A percentile compares a stretch with the other conserved stretches of the same genome.
phyloP scores from a whole-genome alignment of 1,284 basidiomycete genomes.

The Hymenochaete sp. region DNA sequence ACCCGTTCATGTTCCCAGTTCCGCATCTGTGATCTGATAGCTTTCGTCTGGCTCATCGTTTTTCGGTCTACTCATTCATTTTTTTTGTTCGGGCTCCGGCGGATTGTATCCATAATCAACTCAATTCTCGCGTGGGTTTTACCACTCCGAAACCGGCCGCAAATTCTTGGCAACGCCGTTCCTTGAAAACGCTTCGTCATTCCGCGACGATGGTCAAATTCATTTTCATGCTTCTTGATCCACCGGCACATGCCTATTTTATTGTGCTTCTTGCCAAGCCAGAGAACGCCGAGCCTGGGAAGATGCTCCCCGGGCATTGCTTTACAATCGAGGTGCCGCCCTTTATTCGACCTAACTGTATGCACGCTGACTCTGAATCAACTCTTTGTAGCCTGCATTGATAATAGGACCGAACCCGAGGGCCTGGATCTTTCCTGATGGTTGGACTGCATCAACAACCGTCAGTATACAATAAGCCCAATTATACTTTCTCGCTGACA shows the following conservation, averaged over 20 bases:
- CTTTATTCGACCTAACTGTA: background rate
- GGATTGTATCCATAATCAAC: too few relatives aligned
- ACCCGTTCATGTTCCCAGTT: too few relatives aligned
- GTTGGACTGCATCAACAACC: conserved; percentile 81
- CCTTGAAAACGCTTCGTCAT: too few relatives aligned
- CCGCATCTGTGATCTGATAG: background rate
- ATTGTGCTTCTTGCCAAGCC: too few relatives aligned
- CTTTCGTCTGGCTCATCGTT: background rate
- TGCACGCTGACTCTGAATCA: background rate
- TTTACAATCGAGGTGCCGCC: conserved; percentile 85
- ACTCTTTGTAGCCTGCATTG: conserved; percentile 51
- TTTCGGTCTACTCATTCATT: too few relatives aligned
- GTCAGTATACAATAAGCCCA: conserved; percentile 30
- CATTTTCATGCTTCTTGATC: background rate
- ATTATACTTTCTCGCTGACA: background rate
- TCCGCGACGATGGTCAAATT: too few relatives aligned
- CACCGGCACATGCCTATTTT: too few relatives aligned
- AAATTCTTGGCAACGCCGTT: too few relatives aligned
- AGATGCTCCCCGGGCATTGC: conserved; percentile 77
- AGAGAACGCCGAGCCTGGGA: conserved; percentile 73
- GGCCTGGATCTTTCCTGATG: conserved; percentile 77
- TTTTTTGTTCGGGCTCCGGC: too few relatives aligned
- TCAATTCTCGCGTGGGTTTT: too few relatives aligned
- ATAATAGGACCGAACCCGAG: conserved; percentile 62
- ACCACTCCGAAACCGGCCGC: too few relatives aligned